Base-by-base conservation (phyloP, 768 basidiomycete species). In the Xerocomellus dryophilus region DNA sequence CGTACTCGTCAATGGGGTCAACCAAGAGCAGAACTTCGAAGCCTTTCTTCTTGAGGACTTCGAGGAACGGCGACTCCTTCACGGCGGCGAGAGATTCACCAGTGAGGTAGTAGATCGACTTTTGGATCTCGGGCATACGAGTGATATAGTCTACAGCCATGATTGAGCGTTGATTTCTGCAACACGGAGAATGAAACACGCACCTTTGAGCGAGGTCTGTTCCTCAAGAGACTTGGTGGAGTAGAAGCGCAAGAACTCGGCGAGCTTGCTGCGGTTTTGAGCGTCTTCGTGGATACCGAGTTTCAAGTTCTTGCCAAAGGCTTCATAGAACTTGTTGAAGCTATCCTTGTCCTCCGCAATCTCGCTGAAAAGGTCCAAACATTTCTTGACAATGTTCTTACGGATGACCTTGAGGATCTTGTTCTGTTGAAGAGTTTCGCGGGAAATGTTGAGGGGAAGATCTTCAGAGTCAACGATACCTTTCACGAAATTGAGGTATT, bases 401-500 rank as follows among this genome's bases (percentile, higher is more conserved):
- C 93, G 91, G 73, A 96, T 95, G 73, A 97, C 94, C 82, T 98
- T 99, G 66, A 99, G 88, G 64, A 99, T 99, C 86, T 98, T 99
- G 84, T 98, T 98, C 72, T 98, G 97, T 75, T 99, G 97, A 51
- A 99, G 86, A 32, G 95, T 98, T 82, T 99, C 96, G 78, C 97
- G 94, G 41, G 97, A 98, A 76, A 99, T 98, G 84, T 99, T 99
- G 70, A 98, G 91, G 25, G 97, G 97, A 29, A 99, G 86, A 74
- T 99, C 97, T 79, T 99, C 97, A 31, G 96, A 98, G 81, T 99
- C 96, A 76, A 99, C 97, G 71, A 99, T 98, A 81, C 93, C 93
- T 84, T 97, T 97, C 79, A 98, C 86, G 73, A 98, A 98, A 83
- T 98, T 98, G 75, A 98, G 92, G 82, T 98, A 98, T 74, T 98